Evolutionary conservation across 1,284 basidiomycete genomes (phyloP).

Genomic region (Heterobasidion occidentale): DNA sequence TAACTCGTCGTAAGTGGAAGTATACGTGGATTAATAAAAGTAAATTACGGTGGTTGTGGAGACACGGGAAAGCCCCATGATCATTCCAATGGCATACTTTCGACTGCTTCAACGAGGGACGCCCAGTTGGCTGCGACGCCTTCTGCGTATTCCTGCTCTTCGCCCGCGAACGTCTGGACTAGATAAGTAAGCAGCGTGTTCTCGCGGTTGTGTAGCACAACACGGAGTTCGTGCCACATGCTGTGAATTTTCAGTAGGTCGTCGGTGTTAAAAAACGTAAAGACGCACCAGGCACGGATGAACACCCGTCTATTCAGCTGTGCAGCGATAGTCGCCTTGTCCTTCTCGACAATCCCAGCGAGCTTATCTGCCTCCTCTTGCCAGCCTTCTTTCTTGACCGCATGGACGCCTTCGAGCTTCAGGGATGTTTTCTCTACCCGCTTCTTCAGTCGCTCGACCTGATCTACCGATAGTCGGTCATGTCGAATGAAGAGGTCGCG

Average conservation of each 20-base stretch:
- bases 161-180: slow-evolving; percentile 63
- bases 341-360: slow-evolving; percentile 61
- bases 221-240: slow-evolving; percentile 88
- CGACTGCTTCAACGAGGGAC: slow-evolving; percentile 59
- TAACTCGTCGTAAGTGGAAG: background rate
- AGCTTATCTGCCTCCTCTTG: slow-evolving; percentile 76
- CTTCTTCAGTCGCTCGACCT: slow-evolving; percentile 80
- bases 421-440: slow-evolving; percentile 69
- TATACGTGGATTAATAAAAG: background rate
- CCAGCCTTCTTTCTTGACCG: slow-evolving; percentile 71
- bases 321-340: slow-evolving; percentile 65
- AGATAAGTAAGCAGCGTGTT: slow-evolving; percentile 72
- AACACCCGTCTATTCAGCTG: slow-evolving; percentile 73
- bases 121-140: slow-evolving; percentile 65
- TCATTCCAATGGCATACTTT: slow-evolving; percentile 81
- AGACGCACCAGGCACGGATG: slow-evolving; percentile 68
- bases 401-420: slow-evolving; percentile 69
- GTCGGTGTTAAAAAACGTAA: background rate
- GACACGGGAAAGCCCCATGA: background rate
- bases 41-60: background rate
- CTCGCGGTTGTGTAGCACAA: slow-evolving; percentile 83
- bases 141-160: slow-evolving; percentile 62
- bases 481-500: slow-evolving; percentile 81
- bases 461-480: slow-evolving; percentile 76
- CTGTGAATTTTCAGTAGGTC: slow-evolving; percentile 27